A percentile compares a stretch with the other conserved stretches of the same genome.
These are phyloP conservation scores for Backusella morwellensis DNA, from an alignment of 192 early-diverging fungal genomes.

Conservation along the genomic window DNA sequence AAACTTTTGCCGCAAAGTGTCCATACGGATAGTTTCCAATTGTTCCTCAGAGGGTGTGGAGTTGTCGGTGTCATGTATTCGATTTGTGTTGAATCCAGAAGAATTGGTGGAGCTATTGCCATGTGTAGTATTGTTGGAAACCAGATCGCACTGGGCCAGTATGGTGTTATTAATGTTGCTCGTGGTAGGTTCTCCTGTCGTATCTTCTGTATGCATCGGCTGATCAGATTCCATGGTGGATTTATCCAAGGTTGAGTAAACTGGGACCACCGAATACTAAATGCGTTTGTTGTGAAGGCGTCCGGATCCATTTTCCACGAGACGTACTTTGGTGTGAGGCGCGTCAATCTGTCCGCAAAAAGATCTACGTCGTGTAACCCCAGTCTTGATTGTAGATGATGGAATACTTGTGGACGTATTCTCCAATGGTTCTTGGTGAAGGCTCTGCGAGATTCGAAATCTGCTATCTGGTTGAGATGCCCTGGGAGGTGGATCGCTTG, in stretches of 20 bases:
- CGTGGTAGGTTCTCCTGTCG: background rate
- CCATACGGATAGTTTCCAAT: no score
- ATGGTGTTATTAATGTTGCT: background rate
- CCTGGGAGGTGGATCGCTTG: conserved; percentile 3
- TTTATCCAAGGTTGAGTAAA: background rate
- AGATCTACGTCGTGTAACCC: conserved; percentile 12
- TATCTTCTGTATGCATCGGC: background rate
- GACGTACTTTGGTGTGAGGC: conserved; percentile 18
- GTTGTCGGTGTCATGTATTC: no score
- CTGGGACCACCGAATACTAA: background rate
- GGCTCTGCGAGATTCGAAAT: background rate
- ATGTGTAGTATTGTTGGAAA: background rate
- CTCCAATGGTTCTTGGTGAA: conserved; percentile 17
- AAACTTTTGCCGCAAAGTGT: no score
- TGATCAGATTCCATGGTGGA: conserved; percentile 14
- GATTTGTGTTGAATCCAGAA: no score
- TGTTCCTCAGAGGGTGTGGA: no score
- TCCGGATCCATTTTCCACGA: conserved; percentile 12
- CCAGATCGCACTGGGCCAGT: background rate
- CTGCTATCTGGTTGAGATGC: background rate
- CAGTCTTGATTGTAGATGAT: background rate
- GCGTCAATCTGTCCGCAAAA: conserved; percentile 9
- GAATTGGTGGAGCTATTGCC: no score
- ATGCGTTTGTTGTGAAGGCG: background rate
- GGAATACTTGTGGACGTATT: background rate